phyloP scores from a whole-genome alignment of 192 early-diverging fungal genomes.

The Phycomyces nitens region DNA sequence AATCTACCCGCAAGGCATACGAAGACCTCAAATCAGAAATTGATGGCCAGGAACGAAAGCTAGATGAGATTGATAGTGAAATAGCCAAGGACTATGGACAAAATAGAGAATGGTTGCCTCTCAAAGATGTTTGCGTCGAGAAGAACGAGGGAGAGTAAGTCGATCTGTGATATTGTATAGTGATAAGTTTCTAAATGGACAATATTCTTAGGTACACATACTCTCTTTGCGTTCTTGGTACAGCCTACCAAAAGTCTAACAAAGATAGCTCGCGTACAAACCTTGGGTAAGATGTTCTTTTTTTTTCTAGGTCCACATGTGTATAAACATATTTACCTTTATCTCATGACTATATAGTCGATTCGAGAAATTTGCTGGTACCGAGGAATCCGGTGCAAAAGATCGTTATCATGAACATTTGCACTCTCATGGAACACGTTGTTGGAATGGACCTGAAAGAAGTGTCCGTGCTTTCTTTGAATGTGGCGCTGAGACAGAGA shows the following conservation, averaged over 20 bases:
- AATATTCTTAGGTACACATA: conserved; percentile 52
- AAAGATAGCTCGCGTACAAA: conserved; percentile 52
- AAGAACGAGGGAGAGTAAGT: conserved; percentile 67
- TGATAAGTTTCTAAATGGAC: background rate
- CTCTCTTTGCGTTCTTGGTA: conserved; percentile 71
- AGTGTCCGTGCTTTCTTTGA: conserved; percentile 56
- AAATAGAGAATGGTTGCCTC: conserved; percentile 60
- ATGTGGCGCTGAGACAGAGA: conserved; percentile 68
- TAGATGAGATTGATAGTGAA: conserved; percentile 50
- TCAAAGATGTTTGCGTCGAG: conserved; percentile 68
- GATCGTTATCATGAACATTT: conserved; percentile 54
- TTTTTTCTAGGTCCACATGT: background rate
- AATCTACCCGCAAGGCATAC: conserved; percentile 21
- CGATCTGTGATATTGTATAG: background rate
- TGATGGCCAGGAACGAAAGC: conserved; percentile 21
- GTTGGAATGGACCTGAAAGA: conserved; percentile 95
- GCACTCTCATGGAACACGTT: conserved; percentile 72
- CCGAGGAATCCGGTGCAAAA: conserved; percentile 29
- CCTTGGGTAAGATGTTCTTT: conserved; percentile 40
- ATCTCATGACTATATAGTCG: conserved; percentile 25
- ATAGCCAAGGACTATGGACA: conserved; percentile 69
- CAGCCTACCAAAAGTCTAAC: conserved; percentile 71
- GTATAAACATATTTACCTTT: background rate
- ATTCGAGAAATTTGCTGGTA: conserved; percentile 44
- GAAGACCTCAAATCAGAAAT: conserved; percentile 29